These are phyloP conservation scores for Penicillium angulare DNA, from an alignment of 495 filamentous ascomycete genomes.

Conservation along the genomic window DNA sequence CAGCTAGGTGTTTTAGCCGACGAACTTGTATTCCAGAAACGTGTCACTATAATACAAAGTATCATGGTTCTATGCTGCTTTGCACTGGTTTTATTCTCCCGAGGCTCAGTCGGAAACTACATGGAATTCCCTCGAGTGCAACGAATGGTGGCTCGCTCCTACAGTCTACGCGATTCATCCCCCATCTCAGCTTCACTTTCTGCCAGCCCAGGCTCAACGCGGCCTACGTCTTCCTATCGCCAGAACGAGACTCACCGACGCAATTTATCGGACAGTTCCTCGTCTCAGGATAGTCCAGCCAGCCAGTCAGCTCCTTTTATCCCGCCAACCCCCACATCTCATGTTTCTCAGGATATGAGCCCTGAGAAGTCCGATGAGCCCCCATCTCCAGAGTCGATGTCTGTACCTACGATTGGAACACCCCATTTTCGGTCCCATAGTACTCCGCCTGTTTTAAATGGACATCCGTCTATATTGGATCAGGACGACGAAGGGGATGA, in stretches of 20 bases:
- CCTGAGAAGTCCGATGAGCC: constrained; percentile 12
- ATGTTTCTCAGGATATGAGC: constrained; percentile 23
- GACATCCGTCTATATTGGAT: constrained; percentile 10
- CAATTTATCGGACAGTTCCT: constrained; percentile 39
- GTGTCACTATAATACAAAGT: constrained; percentile 86
- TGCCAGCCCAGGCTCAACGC: constrained; percentile 43
- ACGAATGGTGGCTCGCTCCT: constrained; percentile 54
- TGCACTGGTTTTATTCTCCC: constrained; percentile 77
- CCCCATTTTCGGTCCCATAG: constrained; percentile 36
- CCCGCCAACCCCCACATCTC: constrained; percentile 49
- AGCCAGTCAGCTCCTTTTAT: too few species aligned
- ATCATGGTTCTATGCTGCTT: constrained; percentile 86
- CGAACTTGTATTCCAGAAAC: constrained; percentile 93
- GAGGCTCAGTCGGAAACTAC: constrained; percentile 44
- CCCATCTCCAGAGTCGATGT: constrained; percentile 16
- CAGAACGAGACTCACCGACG: constrained; percentile 31
- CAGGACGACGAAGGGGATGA: constrained; percentile 12
- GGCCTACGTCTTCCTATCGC: constrained; percentile 40
- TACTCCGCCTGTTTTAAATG: constrained; percentile 38
- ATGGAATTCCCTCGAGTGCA: constrained; percentile 58
- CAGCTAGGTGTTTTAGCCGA: constrained; percentile 85
- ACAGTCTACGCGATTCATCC: constrained; percentile 40
- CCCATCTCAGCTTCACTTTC: constrained; percentile 44
- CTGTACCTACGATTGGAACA: constrained; percentile 21
- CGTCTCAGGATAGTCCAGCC: constrained; percentile 31